Conservation (phyloP, 2,329 filamentous ascomycete genomes). For the Juglanconis oblonga region DNA sequence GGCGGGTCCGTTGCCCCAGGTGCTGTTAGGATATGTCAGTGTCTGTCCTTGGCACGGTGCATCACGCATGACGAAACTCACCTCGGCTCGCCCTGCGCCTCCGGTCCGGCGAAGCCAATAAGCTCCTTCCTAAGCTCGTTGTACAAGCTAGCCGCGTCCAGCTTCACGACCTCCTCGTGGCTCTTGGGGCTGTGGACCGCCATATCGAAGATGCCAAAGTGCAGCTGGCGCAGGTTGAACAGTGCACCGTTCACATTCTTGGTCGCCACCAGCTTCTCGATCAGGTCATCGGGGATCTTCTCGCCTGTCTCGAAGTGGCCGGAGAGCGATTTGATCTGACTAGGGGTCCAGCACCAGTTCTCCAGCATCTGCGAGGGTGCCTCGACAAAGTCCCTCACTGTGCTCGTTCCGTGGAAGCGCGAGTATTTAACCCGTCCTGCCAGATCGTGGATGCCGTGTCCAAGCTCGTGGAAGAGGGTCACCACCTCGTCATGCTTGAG, state of each 20-base stretch:
- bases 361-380: conserved; percentile 72
- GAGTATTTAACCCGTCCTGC: conserved; percentile 60
- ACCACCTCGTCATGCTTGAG: conserved; percentile 82
- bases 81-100: conserved; percentile 57
- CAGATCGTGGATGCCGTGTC: conserved; percentile 69
- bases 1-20: conserved; percentile 75
- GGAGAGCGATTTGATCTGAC: conserved; percentile 63
- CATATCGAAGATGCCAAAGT: conserved; percentile 85
- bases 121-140: conserved; percentile 72
- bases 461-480: conserved; percentile 76
- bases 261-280: conserved; percentile 70
- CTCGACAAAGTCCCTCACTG: conserved; percentile 68
- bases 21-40: conserved; percentile 37
- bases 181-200: conserved; percentile 67
- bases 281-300: conserved; percentile 70
- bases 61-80: conserved; percentile 32
- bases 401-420: conserved; percentile 66
- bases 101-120: conserved; percentile 70
- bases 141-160: conserved; percentile 66
- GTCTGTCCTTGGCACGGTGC: neutral
- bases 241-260: conserved; percentile 80
- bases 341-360: conserved; percentile 72
- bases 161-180: conserved; percentile 64
- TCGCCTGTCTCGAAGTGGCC: conserved; percentile 70
- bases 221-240: conserved; percentile 74